Base-by-base conservation (phyloP, 2,329 filamentous ascomycete species). In the Verticillium nubilum region DNA sequence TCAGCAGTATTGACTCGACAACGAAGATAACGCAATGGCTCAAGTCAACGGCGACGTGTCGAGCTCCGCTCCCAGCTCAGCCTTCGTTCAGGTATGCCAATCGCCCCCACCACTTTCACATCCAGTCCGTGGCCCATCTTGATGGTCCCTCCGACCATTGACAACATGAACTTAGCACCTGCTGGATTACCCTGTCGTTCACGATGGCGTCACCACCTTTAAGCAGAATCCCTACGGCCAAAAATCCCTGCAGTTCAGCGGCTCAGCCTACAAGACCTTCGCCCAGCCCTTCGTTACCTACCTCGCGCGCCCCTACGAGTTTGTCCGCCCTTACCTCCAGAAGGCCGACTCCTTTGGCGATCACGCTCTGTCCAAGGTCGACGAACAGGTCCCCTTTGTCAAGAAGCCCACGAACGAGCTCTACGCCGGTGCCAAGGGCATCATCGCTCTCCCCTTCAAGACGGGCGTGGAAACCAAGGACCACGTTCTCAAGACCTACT, bases 151-250 rank as follows among this genome's bases (percentile, higher is more conserved):
- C 50, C 58, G 53, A 56, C 33, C 9, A 25, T 19, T 50, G 42
- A 50, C 42, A 50, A 19, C 54, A 64, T 25, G 31, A 47, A 26
- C 9, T 52, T 67, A 96, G 91, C 93, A 97, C 72, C 82, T 97
- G 64, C 82, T 87, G 67, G 88, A 88, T 65, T 97, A 96, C 76
- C 94, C 94, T 47, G 76, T 96, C 65, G 84, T 97, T 71, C 86
- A 85, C 70, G 92, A 96, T 74, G 80, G 87, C 69, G 86, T 97
- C 75, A 79, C 85, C 62, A 87, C 86, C 70, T 88, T 96, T 83
- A 91, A 92, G 76, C 80, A 84, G 70, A 91, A 94, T 77, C 88
- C 91, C 56, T 88, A 91, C 71, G 93, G 91, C 70, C 88, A 92
- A 73, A 92, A 88, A 77, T 93, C 92, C 52, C 79, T 97, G 71